Conservation (phyloP, 805 yeast genomes). For the Yarrowia alimentaria region DNA sequence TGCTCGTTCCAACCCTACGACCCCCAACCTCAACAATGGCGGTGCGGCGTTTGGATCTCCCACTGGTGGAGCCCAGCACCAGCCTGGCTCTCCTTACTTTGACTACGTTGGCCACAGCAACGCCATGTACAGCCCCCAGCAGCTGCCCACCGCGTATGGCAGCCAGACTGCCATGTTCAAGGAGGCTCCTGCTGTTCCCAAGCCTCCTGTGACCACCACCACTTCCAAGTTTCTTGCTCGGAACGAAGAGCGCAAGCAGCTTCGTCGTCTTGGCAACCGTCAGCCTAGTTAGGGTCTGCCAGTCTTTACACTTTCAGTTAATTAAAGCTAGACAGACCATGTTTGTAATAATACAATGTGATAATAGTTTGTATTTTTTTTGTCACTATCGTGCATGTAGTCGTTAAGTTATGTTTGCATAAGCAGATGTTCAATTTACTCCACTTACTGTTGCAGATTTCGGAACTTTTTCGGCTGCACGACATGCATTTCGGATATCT, state of each 20-base stretch:
- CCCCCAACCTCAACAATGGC: conserved; percentile 14
- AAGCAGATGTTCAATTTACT: no score
- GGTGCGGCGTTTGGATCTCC: conserved; percentile 14
- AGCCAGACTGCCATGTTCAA: conserved; percentile 16
- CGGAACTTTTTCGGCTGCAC: no score
- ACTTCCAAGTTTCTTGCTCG: conserved; percentile 27
- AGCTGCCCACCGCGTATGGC: conserved; percentile 15
- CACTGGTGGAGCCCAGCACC: conserved; percentile 7
- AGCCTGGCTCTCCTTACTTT: conserved; percentile 20
- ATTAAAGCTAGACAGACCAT: not conserved
- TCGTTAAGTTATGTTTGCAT: no score
- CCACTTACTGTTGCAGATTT: no score
- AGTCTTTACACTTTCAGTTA: no score
- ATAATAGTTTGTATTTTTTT: no score
- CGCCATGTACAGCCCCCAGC: conserved; percentile 19
- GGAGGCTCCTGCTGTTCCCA: conserved; percentile 24
- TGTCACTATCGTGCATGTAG: no score
- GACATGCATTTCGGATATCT: no score
- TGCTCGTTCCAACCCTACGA: conserved; percentile 5
- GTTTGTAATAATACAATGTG: not conserved
- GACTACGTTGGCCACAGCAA: conserved; percentile 23
- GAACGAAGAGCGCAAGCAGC: conserved; percentile 24
- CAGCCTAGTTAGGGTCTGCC: conserved; percentile 24
- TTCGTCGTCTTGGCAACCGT: conserved; percentile 20
- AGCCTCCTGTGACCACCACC: conserved; percentile 23